These are phyloP conservation scores for Chlorella sp. DNA, from an alignment of 139 green algal species.

Conservation along the genomic window DNA sequence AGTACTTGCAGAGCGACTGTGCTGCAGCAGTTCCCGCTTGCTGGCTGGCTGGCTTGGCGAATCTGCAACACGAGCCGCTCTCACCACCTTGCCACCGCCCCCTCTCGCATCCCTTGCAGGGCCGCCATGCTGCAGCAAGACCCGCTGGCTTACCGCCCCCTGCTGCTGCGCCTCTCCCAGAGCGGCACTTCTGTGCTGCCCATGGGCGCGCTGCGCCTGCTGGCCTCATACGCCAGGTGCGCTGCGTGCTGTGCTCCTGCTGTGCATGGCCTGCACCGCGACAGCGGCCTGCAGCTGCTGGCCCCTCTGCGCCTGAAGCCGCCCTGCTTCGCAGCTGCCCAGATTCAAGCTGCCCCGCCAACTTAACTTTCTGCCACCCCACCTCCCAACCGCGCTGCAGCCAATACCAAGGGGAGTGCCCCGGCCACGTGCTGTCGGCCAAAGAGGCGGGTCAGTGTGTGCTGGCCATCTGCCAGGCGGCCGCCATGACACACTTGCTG, in stretches of 20 bases:
- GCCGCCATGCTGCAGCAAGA: slow-evolving; percentile 31
- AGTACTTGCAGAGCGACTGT: no score
- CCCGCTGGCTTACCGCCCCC: slow-evolving; percentile 20
- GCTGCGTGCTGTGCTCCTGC: neutral
- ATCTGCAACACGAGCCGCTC: no score
- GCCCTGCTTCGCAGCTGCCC: no score
- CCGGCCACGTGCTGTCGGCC: slow-evolving; percentile 23
- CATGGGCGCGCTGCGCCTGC: slow-evolving; percentile 24
- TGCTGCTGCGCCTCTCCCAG: slow-evolving; percentile 30
- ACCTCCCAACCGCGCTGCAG: slow-evolving; percentile 17
- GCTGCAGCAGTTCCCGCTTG: no score
- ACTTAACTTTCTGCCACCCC: neutral
- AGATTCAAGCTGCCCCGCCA: no score
- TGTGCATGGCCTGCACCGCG: neutral
- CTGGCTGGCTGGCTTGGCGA: no score
- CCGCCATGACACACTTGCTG: slow-evolving; percentile 36
- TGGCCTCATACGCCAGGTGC: slow-evolving; percentile 36
- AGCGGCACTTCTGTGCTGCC: slow-evolving; percentile 14
- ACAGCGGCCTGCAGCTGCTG: neutral
- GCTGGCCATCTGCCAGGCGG: slow-evolving; percentile 36
- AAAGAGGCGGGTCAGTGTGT: slow-evolving; percentile 25
- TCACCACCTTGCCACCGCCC: neutral
- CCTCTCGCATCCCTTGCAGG: neutral
- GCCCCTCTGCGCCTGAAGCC: neutral
- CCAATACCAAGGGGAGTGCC: slow-evolving; percentile 31